These are phyloP conservation scores for Epichloe bromicola DNA, from an alignment of 2,329 filamentous ascomycete species.

Conservation along the genomic window DNA sequence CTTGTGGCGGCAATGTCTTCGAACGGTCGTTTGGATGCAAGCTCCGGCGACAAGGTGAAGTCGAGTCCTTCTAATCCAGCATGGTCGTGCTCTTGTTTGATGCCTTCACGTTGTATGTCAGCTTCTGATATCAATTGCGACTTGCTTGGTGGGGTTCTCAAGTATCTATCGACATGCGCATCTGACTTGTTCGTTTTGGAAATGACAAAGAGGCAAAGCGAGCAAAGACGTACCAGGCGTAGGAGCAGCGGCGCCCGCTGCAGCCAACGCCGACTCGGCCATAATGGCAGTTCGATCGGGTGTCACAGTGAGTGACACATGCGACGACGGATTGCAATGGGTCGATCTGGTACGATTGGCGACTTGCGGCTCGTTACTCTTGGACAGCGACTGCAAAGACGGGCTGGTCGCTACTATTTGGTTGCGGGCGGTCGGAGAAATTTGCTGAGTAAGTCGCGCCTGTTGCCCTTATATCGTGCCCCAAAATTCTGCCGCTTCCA, in stretches of 20 bases:
- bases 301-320: slow-evolving; percentile 13
- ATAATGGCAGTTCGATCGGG: slow-evolving; percentile 22
- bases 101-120: slow-evolving; percentile 13
- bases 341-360: neutral
- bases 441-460: slow-evolving; percentile 27
- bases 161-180: neutral
- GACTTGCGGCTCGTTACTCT: slow-evolving; percentile 1
- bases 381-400: slow-evolving; percentile 7
- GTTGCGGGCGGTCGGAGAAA: slow-evolving; percentile 24
- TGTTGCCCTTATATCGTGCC: slow-evolving; percentile 28
- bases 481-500: slow-evolving; percentile 20
- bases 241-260: slow-evolving; percentile 20
- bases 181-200: neutral
- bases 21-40: slow-evolving; percentile 25
- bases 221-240: slow-evolving; percentile 20
- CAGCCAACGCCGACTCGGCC: slow-evolving; percentile 27
- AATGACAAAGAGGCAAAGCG: neutral
- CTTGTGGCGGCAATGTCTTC: slow-evolving; percentile 16
- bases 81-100: slow-evolving; percentile 26
- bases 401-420: slow-evolving; percentile 13
- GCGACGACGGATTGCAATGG: slow-evolving; percentile 7
- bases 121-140: neutral
- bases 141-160: neutral
- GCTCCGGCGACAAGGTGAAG: slow-evolving; percentile 22
- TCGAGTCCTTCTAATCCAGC: slow-evolving; percentile 20